Conservation (phyloP, 805 yeast genomes). For the Suhomyces sp. region DNA sequence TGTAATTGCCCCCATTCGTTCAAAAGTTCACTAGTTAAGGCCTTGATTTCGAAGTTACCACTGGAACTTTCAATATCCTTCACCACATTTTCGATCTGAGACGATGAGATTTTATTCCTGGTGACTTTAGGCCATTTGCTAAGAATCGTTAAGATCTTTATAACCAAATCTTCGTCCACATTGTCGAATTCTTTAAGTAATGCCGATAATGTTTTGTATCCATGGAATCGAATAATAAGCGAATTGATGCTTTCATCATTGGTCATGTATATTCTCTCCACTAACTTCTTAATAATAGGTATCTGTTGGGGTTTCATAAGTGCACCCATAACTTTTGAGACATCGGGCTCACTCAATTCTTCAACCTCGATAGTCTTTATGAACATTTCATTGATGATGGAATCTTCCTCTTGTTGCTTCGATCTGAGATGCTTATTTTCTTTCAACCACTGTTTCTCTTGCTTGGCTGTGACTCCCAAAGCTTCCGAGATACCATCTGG, state of each 20-base stretch:
- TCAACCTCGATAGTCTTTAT: slow-evolving; percentile 56
- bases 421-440: slow-evolving; percentile 51
- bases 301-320: slow-evolving; percentile 74
- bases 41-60: slow-evolving; percentile 26
- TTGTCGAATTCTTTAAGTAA: slow-evolving; percentile 44
- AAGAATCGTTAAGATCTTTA: slow-evolving; percentile 58
- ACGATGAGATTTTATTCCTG: slow-evolving; percentile 70
- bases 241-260: slow-evolving; percentile 50
- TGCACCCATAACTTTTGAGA: slow-evolving; percentile 76
- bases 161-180: slow-evolving; percentile 40
- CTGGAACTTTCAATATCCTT: slow-evolving; percentile 34
- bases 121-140: slow-evolving; percentile 56
- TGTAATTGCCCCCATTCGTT: slow-evolving; percentile 71
- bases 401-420: slow-evolving; percentile 53
- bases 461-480: slow-evolving; percentile 66
- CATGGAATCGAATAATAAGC: slow-evolving; percentile 75
- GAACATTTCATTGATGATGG: slow-evolving; percentile 62
- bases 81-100: slow-evolving; percentile 69
- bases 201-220: slow-evolving; percentile 74
- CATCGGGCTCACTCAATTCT: slow-evolving; percentile 55
- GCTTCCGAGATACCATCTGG: slow-evolving; percentile 87
- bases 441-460: slow-evolving; percentile 72
- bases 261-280: slow-evolving; percentile 63
- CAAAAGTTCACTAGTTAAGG: slow-evolving; percentile 46
- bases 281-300: slow-evolving; percentile 60